Evolutionary conservation across 2,329 filamentous ascomycete genomes (phyloP).

Genomic region (Metarhizium robertsii): DNA sequence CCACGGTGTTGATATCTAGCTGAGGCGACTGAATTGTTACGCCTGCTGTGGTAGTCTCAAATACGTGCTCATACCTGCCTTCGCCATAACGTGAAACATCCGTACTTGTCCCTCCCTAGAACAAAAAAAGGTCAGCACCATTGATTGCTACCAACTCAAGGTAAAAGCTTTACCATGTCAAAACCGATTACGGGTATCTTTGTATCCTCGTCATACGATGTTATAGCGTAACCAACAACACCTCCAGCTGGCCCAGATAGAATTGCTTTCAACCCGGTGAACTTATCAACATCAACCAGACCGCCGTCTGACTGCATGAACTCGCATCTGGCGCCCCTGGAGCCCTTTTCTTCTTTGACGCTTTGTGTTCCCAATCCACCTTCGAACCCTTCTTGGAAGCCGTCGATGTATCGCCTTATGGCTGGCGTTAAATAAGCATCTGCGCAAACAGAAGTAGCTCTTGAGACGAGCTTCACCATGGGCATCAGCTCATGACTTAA

Average conservation of each 20-base stretch:
- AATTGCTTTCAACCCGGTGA: constrained; percentile 61
- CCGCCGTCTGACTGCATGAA: constrained; percentile 60
- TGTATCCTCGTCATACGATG: constrained; percentile 59
- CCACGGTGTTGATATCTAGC: constrained; percentile 74
- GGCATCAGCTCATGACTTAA: constrained; percentile 27
- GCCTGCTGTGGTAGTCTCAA: constrained; percentile 70
- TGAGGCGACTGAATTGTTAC: constrained; percentile 72
- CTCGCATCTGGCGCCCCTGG: constrained; percentile 51
- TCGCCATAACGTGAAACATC: constrained; percentile 59
- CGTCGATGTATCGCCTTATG: constrained; percentile 24
- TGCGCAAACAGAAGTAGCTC: constrained; percentile 32
- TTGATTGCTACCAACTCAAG: background rate
- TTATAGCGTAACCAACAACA: constrained; percentile 66
- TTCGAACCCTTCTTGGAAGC: constrained; percentile 26
- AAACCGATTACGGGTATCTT: constrained; percentile 66
- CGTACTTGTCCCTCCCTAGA: constrained; percentile 56
- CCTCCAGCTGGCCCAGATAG: constrained; percentile 69
- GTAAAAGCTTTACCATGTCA: constrained; percentile 38
- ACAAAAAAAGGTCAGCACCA: background rate
- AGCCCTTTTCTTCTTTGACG: constrained; percentile 49
- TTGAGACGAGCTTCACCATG: constrained; percentile 35
- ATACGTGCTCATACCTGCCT: constrained; percentile 35
- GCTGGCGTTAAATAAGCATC: constrained; percentile 35
- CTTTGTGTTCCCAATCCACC: constrained; percentile 39
- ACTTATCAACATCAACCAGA: constrained; percentile 46